Percentiles rank a stretch among this genome's conserved stretches.
These are phyloP conservation scores for Gyromitra esculenta DNA, from an alignment of 2,329 filamentous ascomycete species.

Conservation along the genomic window DNA sequence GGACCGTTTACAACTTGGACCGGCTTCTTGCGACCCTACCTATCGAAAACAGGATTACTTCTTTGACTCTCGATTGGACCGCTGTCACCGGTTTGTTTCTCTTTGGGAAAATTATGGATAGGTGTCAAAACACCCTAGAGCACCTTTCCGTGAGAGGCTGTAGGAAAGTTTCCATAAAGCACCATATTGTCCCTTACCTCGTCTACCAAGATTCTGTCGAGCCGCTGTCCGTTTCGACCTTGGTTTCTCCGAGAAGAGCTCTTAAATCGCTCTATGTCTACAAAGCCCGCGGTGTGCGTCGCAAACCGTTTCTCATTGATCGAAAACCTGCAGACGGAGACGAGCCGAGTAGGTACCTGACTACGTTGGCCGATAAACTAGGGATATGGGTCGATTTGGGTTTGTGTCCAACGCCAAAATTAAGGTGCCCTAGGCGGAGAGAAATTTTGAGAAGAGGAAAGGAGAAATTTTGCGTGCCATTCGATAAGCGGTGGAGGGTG, in stretches of 20 bases:
- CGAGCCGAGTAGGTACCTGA: constrained; percentile 55
- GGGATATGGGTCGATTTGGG: constrained; percentile 55
- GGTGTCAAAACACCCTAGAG: constrained; percentile 67
- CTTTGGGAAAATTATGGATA: constrained; percentile 66
- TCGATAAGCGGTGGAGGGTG: constrained; percentile 55
- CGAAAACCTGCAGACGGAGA: constrained; percentile 55
- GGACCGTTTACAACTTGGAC: constrained; percentile 69
- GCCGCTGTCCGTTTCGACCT: constrained; percentile 63
- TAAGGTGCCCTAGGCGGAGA: constrained; percentile 53
- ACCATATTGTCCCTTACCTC: constrained; percentile 70
- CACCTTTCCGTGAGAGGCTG: constrained; percentile 71
- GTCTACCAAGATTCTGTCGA: constrained; percentile 54
- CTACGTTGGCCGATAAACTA: constrained; percentile 53
- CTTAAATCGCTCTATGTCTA: constrained; percentile 71
- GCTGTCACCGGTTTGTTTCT: constrained; percentile 69
- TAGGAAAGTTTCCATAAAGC: constrained; percentile 73
- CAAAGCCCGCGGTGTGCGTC: constrained; percentile 70
- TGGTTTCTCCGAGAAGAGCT: constrained; percentile 62
- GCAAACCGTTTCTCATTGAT: constrained; percentile 66
- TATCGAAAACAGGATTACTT: constrained; percentile 67
- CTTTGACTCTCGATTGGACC: constrained; percentile 70
- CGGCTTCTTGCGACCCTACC: constrained; percentile 68
- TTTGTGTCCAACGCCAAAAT: constrained; percentile 54
- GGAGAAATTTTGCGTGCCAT: constrained; percentile 55
- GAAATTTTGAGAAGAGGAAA: constrained; percentile 53